Evolutionary conservation across 108 stramenopile species (phyloP).

Genomic region (Conticribra guillardii): DNA sequence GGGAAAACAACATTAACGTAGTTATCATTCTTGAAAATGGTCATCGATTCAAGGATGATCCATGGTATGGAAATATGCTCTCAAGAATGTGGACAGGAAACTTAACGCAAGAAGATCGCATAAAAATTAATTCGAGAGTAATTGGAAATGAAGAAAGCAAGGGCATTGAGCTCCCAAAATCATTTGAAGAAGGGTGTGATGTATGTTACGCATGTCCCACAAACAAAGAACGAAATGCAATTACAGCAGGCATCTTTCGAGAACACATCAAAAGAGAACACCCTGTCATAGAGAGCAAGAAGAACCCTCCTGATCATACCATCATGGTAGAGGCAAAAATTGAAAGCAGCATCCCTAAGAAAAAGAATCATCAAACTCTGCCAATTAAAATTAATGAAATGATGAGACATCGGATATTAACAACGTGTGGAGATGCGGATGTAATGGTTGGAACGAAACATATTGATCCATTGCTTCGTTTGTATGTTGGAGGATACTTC

Average conservation of each 20-base stretch:
- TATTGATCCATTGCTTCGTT: neutral
- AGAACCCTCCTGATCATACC: slow-evolving; percentile 23
- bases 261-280: slow-evolving; percentile 10
- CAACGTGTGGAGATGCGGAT: neutral
- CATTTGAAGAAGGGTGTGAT: slow-evolving; percentile 1
- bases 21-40: slow-evolving; percentile 14
- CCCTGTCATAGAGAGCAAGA: slow-evolving; percentile 1
- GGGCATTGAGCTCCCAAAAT: slow-evolving; percentile 5
- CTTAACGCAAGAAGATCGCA: neutral
- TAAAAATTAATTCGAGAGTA: slow-evolving; percentile 8
- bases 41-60: slow-evolving; percentile 28
- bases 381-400: neutral
- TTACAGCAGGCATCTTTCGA: slow-evolving; percentile 18
- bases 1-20: slow-evolving; percentile 12
- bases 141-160: neutral
- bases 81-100: slow-evolving; percentile 19
- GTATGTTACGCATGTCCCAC: slow-evolving; percentile 11
- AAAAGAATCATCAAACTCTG: neutral
- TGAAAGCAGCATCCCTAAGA: neutral
- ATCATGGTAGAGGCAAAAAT: slow-evolving; percentile 30
- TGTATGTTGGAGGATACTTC: neutral
- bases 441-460: slow-evolving; percentile 1
- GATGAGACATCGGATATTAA: neutral
- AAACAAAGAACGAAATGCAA: slow-evolving; percentile 28
- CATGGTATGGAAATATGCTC: slow-evolving; percentile 13